These are phyloP conservation scores for Curvularia lunata DNA, from an alignment of 2,329 filamentous ascomycete genomes.

Conservation along the genomic window DNA sequence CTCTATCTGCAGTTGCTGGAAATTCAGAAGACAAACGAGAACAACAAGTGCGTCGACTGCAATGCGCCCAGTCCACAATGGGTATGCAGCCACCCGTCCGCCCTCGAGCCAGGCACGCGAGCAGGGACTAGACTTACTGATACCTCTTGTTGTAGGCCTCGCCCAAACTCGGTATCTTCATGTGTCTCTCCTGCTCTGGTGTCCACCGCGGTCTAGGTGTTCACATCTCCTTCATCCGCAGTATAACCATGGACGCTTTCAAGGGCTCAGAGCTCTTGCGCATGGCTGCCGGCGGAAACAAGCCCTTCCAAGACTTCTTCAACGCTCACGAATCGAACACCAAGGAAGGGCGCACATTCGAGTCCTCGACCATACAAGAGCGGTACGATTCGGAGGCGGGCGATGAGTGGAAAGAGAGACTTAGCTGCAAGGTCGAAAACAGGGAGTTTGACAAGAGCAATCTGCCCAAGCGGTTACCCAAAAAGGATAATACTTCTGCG, in stretches of 20 bases:
- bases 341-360: slow-evolving; percentile 65
- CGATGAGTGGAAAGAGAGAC: slow-evolving; percentile 92
- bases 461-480: slow-evolving; percentile 59
- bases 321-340: slow-evolving; percentile 61
- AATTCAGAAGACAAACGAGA: slow-evolving; percentile 88
- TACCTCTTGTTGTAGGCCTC: slow-evolving; percentile 61
- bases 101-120: slow-evolving; percentile 12
- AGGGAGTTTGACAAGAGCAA: slow-evolving; percentile 78
- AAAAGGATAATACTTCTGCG: slow-evolving; percentile 39
- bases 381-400: slow-evolving; percentile 88
- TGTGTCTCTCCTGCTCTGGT: slow-evolving; percentile 94
- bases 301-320: slow-evolving; percentile 86
- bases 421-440: slow-evolving; percentile 87
- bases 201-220: slow-evolving; percentile 94
- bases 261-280: slow-evolving; percentile 90
- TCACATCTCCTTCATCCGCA: slow-evolving; percentile 97
- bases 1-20: slow-evolving; percentile 71
- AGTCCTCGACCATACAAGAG: slow-evolving; percentile 87
- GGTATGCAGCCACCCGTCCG: slow-evolving; percentile 61
- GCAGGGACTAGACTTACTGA: slow-evolving; percentile 25
- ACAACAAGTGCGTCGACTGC: slow-evolving; percentile 94
- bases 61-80: slow-evolving; percentile 95
- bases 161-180: slow-evolving; percentile 98
- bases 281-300: slow-evolving; percentile 92
- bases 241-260: slow-evolving; percentile 98